Conservation (phyloP, 1,139 yeast species). For the Yamadazyma aaseri region DNA sequence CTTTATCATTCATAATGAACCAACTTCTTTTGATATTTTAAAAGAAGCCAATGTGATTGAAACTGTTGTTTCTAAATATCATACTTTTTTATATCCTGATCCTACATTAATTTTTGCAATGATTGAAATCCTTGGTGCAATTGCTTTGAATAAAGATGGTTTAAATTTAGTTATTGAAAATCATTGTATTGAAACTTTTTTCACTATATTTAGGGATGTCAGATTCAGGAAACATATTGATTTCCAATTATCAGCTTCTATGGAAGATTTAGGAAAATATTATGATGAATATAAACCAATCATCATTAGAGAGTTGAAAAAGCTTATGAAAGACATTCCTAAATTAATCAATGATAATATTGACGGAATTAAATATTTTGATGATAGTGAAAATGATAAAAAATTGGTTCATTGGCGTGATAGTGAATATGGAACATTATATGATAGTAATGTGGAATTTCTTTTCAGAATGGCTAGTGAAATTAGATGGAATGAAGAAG, state of each 20-base stretch:
- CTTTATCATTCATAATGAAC: constrained; percentile 83
- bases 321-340: constrained; percentile 49
- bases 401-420: constrained; percentile 57
- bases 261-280: constrained; percentile 84
- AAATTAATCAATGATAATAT: constrained; percentile 31
- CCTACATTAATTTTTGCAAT: constrained; percentile 59
- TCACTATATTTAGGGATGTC: constrained; percentile 49
- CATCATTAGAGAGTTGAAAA: constrained; percentile 51
- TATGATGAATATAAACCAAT: constrained; percentile 68
- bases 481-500: constrained; percentile 48
- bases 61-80: constrained; percentile 57
- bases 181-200: constrained; percentile 47
- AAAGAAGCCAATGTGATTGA: constrained; percentile 78
- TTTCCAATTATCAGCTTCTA: constrained; percentile 60
- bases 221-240: constrained; percentile 47
- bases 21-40: constrained; percentile 81
- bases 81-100: constrained; percentile 52
- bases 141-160: constrained; percentile 78
- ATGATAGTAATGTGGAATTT: constrained; percentile 50
- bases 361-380: constrained; percentile 41
- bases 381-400: constrained; percentile 37
- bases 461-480: constrained; percentile 48
- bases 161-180: constrained; percentile 52
- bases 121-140: constrained; percentile 80
- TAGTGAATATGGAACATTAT: constrained; percentile 36